Evolutionary conservation across 2,329 filamentous ascomycete species (phyloP).

Genomic region (Phyllosticta citrichinensis): DNA sequence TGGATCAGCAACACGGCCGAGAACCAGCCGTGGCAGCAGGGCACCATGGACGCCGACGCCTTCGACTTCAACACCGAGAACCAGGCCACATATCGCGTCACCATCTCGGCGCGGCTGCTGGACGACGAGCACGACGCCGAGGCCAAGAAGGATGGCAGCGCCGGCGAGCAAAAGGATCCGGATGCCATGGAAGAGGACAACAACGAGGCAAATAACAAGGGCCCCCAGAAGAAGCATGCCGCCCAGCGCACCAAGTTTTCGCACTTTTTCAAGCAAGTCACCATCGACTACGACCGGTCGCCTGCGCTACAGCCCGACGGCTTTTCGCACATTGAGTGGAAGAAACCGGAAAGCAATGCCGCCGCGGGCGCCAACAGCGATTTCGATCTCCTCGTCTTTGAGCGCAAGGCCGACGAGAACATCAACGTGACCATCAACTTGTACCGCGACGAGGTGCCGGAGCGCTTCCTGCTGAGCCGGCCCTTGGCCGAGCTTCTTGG

Average conservation of each 20-base stretch:
- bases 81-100: constrained; percentile 77
- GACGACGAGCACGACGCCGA: constrained; percentile 36
- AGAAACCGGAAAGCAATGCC: constrained; percentile 55
- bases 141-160: constrained; percentile 16
- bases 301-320: constrained; percentile 56
- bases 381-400: constrained; percentile 87
- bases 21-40: constrained; percentile 85
- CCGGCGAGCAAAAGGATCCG: constrained; percentile 29
- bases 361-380: constrained; percentile 54
- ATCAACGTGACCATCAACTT: constrained; percentile 85
- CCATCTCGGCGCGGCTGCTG: constrained; percentile 79
- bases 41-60: constrained; percentile 56
- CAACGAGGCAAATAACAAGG: constrained; percentile 17
- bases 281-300: constrained; percentile 48
- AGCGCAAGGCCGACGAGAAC: constrained; percentile 86
- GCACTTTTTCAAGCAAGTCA: constrained; percentile 73
- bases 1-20: constrained; percentile 95
- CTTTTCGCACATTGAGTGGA: constrained; percentile 68
- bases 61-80: constrained; percentile 73
- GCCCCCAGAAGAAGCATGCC: constrained; percentile 18
- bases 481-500: constrained; percentile 77
- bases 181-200: constrained; percentile 54
- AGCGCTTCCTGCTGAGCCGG: constrained; percentile 71
- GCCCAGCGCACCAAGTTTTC: constrained; percentile 50
- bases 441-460: constrained; percentile 71